These are phyloP conservation scores for Barnettozyma populi DNA, from an alignment of 805 yeast genomes.

Conservation along the genomic window DNA sequence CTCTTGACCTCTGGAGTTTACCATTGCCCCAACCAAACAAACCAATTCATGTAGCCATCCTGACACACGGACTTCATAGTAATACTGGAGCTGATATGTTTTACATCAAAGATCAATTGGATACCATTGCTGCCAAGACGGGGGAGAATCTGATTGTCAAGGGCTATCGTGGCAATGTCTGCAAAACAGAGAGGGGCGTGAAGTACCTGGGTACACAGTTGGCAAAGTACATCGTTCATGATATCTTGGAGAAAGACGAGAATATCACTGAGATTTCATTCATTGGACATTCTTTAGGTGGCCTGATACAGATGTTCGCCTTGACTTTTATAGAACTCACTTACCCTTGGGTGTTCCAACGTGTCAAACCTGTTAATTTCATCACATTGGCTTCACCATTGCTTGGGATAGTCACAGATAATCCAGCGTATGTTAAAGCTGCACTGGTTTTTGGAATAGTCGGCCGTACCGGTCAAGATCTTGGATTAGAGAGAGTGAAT, in stretches of 20 bases:
- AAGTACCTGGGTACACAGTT: slow-evolving; percentile 66
- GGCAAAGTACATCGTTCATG: slow-evolving; percentile 58
- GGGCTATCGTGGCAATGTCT: slow-evolving; percentile 65
- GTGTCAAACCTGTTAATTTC: slow-evolving; percentile 59
- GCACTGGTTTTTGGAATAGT: slow-evolving; percentile 69
- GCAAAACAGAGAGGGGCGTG: slow-evolving; percentile 76
- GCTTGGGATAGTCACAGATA: slow-evolving; percentile 71
- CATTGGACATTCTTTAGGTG: slow-evolving; percentile 78
- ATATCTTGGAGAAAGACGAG: slow-evolving; percentile 34
- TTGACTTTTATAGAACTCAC: slow-evolving; percentile 64
- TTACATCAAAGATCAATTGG: slow-evolving; percentile 65
- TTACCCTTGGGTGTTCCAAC: slow-evolving; percentile 63
- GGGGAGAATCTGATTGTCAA: slow-evolving; percentile 56
- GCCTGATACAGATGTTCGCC: slow-evolving; percentile 71
- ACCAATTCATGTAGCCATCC: slow-evolving; percentile 60
- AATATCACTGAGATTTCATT: slow-evolving; percentile 55
- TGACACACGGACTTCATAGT: slow-evolving; percentile 78
- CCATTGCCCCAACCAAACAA: slow-evolving; percentile 39
- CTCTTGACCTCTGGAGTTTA: slow-evolving; percentile 67
- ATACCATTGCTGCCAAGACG: slow-evolving; percentile 32
- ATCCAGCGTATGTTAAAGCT: slow-evolving; percentile 67
- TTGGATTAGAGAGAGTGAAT: slow-evolving; percentile 48
- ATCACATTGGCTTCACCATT: slow-evolving; percentile 71
- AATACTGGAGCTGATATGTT: slow-evolving; percentile 73
- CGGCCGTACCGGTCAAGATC: slow-evolving; percentile 77